These are phyloP conservation scores for Chytriomyces sp. DNA, from an alignment of 192 early-diverging fungal species.

Conservation along the genomic window DNA sequence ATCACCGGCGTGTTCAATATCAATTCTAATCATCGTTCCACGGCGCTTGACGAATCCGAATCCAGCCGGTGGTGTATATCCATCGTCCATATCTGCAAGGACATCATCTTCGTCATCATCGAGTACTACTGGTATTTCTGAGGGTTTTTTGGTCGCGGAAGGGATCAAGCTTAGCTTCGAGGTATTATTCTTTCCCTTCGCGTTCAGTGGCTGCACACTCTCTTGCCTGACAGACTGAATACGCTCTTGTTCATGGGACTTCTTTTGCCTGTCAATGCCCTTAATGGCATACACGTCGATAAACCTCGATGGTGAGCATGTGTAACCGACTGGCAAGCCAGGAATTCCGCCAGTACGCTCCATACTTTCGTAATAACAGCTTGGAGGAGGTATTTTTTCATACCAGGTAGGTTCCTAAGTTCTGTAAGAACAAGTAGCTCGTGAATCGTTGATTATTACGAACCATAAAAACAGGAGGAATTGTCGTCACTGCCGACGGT, in stretches of 20 bases:
- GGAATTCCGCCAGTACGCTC: slow-evolving; percentile 52
- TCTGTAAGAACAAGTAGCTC: neutral
- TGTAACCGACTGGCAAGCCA: slow-evolving; percentile 55
- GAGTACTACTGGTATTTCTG: neutral
- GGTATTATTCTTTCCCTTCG: neutral
- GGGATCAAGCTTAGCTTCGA: neutral
- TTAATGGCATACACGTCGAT: slow-evolving; percentile 40
- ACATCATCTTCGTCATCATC: slow-evolving; percentile 7
- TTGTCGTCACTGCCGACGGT: slow-evolving; percentile 51
- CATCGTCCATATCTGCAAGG: neutral
- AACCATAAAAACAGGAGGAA: slow-evolving; percentile 62
- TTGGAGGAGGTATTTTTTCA: slow-evolving; percentile 46
- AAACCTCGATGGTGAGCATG: slow-evolving; percentile 46
- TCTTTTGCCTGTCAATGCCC: slow-evolving; percentile 28
- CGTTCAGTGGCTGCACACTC: neutral
- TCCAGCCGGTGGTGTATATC: neutral
- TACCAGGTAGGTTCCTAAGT: slow-evolving; percentile 44
- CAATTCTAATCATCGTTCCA: slow-evolving; percentile 9
- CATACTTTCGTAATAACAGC: slow-evolving; percentile 45
- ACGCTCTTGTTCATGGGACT: too few species aligned
- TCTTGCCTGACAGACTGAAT: neutral
- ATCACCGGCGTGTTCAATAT: neutral
- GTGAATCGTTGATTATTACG: neutral
- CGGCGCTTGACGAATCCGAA: slow-evolving; percentile 29
- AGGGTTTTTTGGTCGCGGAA: neutral